Conservation (phyloP, 75 land plant genomes). For the Gnetum montanum region DNA sequence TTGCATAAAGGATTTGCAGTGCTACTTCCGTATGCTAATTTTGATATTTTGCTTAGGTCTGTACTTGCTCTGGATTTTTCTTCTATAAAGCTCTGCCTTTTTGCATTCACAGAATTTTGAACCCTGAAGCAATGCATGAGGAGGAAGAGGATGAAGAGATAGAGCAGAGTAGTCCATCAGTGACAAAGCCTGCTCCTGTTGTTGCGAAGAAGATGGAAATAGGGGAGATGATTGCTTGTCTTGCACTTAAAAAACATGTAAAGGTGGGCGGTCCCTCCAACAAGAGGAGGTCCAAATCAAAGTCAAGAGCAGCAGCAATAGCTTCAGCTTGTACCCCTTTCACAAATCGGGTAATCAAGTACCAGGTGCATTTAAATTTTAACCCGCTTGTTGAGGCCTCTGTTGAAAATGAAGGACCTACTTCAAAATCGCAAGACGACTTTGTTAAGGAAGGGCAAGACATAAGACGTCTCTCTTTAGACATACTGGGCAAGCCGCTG, state of each 20-base stretch:
- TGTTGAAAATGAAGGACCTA: neutral
- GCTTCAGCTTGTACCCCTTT: constrained; percentile 58
- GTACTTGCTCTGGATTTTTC: too few relatives aligned
- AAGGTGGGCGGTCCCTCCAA: constrained; percentile 16
- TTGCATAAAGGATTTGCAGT: neutral
- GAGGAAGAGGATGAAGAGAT: too few relatives aligned
- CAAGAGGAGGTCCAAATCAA: constrained; percentile 9
- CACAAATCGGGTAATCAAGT: constrained; percentile 55
- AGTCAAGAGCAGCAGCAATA: neutral
- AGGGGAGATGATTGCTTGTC: constrained; percentile 9
- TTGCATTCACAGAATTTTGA: too few relatives aligned
- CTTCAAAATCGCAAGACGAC: constrained; percentile 44
- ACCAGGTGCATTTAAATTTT: constrained; percentile 43
- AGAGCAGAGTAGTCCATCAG: too few relatives aligned
- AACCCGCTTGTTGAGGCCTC: constrained; percentile 23
- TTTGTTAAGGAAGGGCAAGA: constrained; percentile 51
- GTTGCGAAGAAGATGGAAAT: constrained; percentile 29
- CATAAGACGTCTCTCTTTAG: constrained; percentile 39
- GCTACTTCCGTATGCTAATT: neutral
- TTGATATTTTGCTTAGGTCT: too few relatives aligned
- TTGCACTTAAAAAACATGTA: constrained; percentile 12
- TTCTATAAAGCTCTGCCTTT: too few relatives aligned
- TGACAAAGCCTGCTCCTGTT: too few relatives aligned
- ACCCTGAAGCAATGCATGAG: too few relatives aligned
- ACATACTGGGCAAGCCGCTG: constrained; percentile 31